Evolutionary conservation across 2,329 filamentous ascomycete genomes (phyloP), one percentile per base, ranked within the genome.

Genomic region (Botrytis porri): DNA sequence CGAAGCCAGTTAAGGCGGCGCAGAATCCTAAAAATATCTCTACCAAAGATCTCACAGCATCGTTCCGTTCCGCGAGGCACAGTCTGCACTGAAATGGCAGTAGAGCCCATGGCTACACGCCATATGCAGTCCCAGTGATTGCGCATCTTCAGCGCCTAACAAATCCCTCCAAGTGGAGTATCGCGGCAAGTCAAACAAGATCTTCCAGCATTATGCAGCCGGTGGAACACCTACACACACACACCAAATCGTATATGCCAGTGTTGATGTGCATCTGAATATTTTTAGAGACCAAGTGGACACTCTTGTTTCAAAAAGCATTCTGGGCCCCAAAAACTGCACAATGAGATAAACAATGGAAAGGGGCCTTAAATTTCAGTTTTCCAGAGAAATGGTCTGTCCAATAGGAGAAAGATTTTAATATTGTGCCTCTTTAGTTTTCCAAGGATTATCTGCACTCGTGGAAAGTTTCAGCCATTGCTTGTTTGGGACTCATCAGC

Each of bases 51-150:
- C 61, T 39, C 48, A 65, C 51, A 72, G 41, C 51, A 16, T 67
- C 70, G 70, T 61, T 41, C 70, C 70, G 70, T 72, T 72, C 70
- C 70, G 62, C 43, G 62, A 48, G 70, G 70, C 70, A 67, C 70
- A 67, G 70, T 37, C 62, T 72, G 51, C 62, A 59, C 48, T 29
- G 29, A 25, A 61, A 35, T 72, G 60, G 10, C 60, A 54, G 35
- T 41, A 54, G 62, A 70, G 9, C 35, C 60, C 32, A 37, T 35
- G 35, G 35, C 35, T 64, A n/a, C 60, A 41, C 35, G 18, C 18
- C 32, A 41, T 54, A 65, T 65, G 22, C 37, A 22, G 5, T 65
- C 29, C 39, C 51, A 43, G 62, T 57, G 29, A 25, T 59, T 71
- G 48, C 61, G 61, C 70, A 71, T 45, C 32, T 57, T 60, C 48